Base-by-base conservation (phyloP, 2,329 filamentous ascomycete species). In the Fusarium cicatricum region DNA sequence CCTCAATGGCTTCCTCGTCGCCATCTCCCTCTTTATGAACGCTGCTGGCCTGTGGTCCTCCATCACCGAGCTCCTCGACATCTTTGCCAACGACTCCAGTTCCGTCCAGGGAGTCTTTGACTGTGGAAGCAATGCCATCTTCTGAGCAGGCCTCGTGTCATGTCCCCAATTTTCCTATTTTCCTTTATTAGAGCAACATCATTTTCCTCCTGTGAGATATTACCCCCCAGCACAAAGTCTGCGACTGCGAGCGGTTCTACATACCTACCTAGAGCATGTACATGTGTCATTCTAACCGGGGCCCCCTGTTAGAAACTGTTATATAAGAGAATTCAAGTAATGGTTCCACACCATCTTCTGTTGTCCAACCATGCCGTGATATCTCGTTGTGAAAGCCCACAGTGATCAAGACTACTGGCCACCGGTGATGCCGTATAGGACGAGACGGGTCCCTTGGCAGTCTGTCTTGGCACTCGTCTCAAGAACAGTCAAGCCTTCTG, bases 21-120 rank as follows among this genome's bases (percentile, higher is more conserved):
- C 66, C 37, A 70, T 71, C 41, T 66, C 71, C 12, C 47, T 74
- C 26, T 74, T 75, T 48, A 72, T 74, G 66, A 75, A 75, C 54
- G 67, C 67, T 11, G 72, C 70, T 16, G 73, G 73, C 15, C 58
- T 75, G 54, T 75, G 71, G 71, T 70, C 73, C 11, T 70, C 72
- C 28, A 67, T 75, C 26, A 66, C 64, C 10, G 69, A 68, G 45
- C 57, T 75, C 55, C 48, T 69, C 34, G 70, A 73, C 34, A 62
- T 73, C 38, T 74, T 71, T 56, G 50, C 68, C 48, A 59, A 65
- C 36, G 56, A 64, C 12, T 61, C 66, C 8, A 68, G 65, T 45
- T 55, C 62, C 11, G 62, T 74, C 26, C 59, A 68, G 41, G 71
- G 72, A 2, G 66, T 71, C 16, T 74, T 75, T 50, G 69, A 68